Base-by-base conservation (phyloP, 768 basidiomycete genomes). In the Hypsizygus marmoreus region DNA sequence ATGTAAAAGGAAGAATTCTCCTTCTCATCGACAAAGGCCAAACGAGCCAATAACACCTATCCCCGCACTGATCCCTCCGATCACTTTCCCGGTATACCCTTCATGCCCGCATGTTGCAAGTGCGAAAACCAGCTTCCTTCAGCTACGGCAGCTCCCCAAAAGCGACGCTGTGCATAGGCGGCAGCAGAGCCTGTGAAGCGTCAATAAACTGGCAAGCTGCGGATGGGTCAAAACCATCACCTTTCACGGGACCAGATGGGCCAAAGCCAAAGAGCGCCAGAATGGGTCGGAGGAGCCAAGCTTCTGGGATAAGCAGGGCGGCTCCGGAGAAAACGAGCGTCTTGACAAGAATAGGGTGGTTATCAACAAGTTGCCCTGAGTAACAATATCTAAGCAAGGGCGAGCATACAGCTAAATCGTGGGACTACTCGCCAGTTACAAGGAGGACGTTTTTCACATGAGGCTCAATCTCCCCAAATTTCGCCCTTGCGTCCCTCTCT, bases 201-300 rank as follows among this genome's bases (percentile, higher is more conserved):
- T n/a, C n/a, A n/a, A n/a, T n/a, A n/a, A n/a, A n/a, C n/a, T n/a
- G n/a, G n/a, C n/a, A n/a, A n/a, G n/a, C n/a, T n/a, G n/a, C n/a
- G n/a, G n/a, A n/a, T n/a, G n/a, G n/a, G n/a, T n/a, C n/a, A n/a
- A n/a, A n/a, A n/a, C n/a, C n/a, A n/a, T n/a, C 32, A 68, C 69
- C 65, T 65, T 68, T 64, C 3, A 60, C 54, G 4, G 65, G 64
- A 4, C 68, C 69, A 12, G n/a, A 24, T 11, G 62, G 62, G 0
- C 66, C 64, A 42, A 72, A 70, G n/a, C 71, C 72, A 43, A 73
- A 66, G 2, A 70, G 6, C 2, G 59, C 39, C 10, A 69, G 42
- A 6, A 71, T 9, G 6, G 59, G 64, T 13, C 66, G 62, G 22
- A 68, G 45, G 12, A 74, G 9, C 54, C 49, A 58, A 16, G 29